A percentile compares a stretch with the other conserved stretches of the same genome.
Evolutionary conservation across 345 rosid species (phyloP).

Genomic region (Syzygium aqueum): DNA sequence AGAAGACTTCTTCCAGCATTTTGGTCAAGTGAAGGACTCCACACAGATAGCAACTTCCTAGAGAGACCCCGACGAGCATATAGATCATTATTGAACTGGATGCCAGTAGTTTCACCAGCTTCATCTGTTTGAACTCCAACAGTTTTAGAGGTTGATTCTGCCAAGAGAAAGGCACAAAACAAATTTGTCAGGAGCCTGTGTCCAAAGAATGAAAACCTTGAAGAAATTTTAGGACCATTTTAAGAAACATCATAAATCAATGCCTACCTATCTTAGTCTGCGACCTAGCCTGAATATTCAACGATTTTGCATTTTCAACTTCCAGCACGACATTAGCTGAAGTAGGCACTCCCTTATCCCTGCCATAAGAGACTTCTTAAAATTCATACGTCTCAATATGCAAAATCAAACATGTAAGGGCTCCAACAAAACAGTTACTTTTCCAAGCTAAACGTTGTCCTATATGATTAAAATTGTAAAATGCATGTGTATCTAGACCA

Average conservation of each 20-base stretch:
- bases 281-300: slow-evolving; percentile 13
- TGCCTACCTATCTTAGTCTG: slow-evolving; percentile 20
- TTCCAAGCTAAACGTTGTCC: background rate
- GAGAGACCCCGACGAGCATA: slow-evolving; percentile 23
- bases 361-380: background rate
- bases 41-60: slow-evolving; percentile 46
- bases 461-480: background rate
- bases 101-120: slow-evolving; percentile 1
- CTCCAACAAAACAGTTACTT: background rate
- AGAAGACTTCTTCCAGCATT: slow-evolving; percentile 37
- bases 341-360: background rate
- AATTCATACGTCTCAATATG: background rate
- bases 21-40: slow-evolving; percentile 39
- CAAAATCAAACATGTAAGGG: background rate
- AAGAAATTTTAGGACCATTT: background rate
- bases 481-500: background rate
- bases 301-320: slow-evolving; percentile 12
- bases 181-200: background rate
- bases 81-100: slow-evolving; percentile 8
- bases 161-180: slow-evolving; percentile 11
- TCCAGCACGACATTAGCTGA: background rate
- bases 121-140: slow-evolving; percentile 66
- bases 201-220: background rate
- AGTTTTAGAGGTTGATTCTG: slow-evolving; percentile 36
- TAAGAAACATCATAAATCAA: background rate